A percentile compares a stretch with the other conserved stretches of the same genome.
Evolutionary conservation across 2,329 filamentous ascomycete species (phyloP).

Genomic region (Zymoseptoria tritici): DNA sequence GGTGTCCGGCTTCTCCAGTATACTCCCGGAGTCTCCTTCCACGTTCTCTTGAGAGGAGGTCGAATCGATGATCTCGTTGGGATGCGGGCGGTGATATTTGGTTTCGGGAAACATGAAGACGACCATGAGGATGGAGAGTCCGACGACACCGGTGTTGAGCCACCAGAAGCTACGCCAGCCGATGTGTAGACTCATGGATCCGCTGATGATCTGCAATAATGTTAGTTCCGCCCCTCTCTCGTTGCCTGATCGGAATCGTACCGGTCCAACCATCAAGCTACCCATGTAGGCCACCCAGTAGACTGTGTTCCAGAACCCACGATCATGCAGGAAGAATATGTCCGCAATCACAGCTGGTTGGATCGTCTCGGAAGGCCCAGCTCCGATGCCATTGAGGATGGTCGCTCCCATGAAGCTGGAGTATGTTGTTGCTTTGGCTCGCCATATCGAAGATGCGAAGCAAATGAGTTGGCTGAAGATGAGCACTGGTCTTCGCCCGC

Average conservation of each 20-base stretch:
- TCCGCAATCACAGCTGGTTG: conserved; percentile 58
- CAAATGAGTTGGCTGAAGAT: conserved; percentile 29
- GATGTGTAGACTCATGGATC: conserved; percentile 51
- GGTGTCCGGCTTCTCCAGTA: conserved; percentile 7
- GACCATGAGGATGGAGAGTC: conserved; percentile 43
- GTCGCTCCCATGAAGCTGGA: conserved; percentile 55
- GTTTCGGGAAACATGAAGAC: conserved; percentile 59
- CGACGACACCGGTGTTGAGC: conserved; percentile 53
- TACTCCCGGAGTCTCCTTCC: neutral
- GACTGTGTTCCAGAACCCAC: conserved; percentile 54
- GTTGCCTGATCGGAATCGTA: neutral
- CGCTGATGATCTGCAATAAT: conserved; percentile 45
- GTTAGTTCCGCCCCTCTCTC: conserved; percentile 18
- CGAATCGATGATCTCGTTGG: conserved; percentile 2
- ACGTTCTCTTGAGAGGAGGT: neutral
- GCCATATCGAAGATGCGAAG: conserved; percentile 49
- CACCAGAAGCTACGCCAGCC: conserved; percentile 61
- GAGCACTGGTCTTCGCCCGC: conserved; percentile 48
- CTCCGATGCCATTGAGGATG: conserved; percentile 56
- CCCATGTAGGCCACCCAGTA: conserved; percentile 59
- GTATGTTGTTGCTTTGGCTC: conserved; percentile 51
- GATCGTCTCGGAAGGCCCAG: conserved; percentile 55
- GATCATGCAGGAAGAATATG: conserved; percentile 54
- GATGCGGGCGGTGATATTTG: conserved; percentile 46
- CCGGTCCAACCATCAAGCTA: conserved; percentile 48